These are phyloP conservation scores for Penicillium sp. DNA, from an alignment of 2,329 filamentous ascomycete genomes.

Conservation along the genomic window DNA sequence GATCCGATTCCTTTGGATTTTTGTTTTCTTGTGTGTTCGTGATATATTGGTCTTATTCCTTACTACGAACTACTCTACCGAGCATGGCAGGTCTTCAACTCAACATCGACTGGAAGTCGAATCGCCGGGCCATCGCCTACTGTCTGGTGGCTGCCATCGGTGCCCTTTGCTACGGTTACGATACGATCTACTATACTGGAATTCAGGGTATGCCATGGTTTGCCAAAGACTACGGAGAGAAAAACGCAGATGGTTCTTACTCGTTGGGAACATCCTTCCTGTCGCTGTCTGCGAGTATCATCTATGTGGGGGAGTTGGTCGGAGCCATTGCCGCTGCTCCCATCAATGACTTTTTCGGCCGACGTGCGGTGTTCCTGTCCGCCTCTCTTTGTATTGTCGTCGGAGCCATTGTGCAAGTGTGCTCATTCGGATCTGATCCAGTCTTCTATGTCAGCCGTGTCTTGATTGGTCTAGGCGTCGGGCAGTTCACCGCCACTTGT, in stretches of 20 bases:
- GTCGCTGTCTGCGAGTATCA: constrained; percentile 37
- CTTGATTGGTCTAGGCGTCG: constrained; percentile 29
- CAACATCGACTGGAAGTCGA: constrained; percentile 15
- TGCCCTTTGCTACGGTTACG: constrained; percentile 28
- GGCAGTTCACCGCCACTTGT: constrained; percentile 31
- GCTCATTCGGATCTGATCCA: constrained; percentile 15
- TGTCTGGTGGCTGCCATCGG: constrained; percentile 27
- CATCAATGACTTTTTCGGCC: constrained; percentile 37
- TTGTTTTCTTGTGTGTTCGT: too few relatives aligned
- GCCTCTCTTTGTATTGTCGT: constrained; percentile 33
- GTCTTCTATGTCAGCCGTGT: constrained; percentile 28
- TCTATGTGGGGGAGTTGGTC: constrained; percentile 41
- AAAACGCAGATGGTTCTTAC: constrained; percentile 15
- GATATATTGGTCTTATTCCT: too few relatives aligned
- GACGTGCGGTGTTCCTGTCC: constrained; percentile 34
- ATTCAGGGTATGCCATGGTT: constrained; percentile 27
- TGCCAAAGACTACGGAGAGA: constrained; percentile 23
- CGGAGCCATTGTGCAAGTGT: constrained; percentile 28
- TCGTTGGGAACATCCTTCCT: constrained; percentile 23
- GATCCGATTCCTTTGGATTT: too few relatives aligned
- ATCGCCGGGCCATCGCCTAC: constrained; percentile 25
- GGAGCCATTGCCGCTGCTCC: constrained; percentile 36
- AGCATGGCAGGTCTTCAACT: constrained; percentile 10
- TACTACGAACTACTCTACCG: background rate
- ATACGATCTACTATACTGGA: constrained; percentile 30